Conservation (phyloP, 2,329 filamentous ascomycete genomes). For the Ophiocordyceps camponoti-saundersi region DNA sequence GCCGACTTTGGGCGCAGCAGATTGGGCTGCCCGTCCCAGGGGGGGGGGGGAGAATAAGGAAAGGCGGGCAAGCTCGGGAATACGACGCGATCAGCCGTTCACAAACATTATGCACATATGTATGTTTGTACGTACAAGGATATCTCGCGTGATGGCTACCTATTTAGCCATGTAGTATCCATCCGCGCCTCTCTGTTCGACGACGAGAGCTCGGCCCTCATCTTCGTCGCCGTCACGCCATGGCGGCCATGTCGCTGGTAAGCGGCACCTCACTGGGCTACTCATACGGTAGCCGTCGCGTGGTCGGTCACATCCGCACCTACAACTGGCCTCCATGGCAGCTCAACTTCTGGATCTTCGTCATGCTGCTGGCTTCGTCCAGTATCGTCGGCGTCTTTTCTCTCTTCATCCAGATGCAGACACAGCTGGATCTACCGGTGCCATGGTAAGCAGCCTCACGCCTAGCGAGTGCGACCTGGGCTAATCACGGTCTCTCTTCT, state of each 20-base stretch:
- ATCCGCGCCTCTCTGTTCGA: neutral
- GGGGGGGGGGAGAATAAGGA: no score
- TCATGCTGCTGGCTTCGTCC: slow-evolving; percentile 43
- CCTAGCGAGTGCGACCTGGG: neutral
- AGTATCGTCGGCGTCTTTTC: slow-evolving; percentile 45
- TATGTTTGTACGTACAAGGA: no score
- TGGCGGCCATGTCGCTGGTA: slow-evolving; percentile 2
- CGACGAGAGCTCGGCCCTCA: neutral
- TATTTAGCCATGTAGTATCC: no score
- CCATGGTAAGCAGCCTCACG: slow-evolving; percentile 31
- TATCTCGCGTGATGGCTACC: no score
- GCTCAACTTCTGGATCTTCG: slow-evolving; percentile 49
- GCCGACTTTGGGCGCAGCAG: neutral
- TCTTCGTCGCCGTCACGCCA: neutral
- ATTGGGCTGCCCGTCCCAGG: neutral
- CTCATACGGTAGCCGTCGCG: slow-evolving; percentile 16
- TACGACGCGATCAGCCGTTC: no score
- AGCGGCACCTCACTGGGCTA: slow-evolving; percentile 24
- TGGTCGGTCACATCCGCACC: slow-evolving; percentile 30
- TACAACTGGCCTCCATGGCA: slow-evolving; percentile 55
- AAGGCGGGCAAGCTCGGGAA: no score
- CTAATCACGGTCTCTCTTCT: no score
- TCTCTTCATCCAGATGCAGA: slow-evolving; percentile 41
- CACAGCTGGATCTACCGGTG: slow-evolving; percentile 32
- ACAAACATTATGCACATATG: neutral